Percentiles rank a stretch among this genome's conserved stretches.
These are phyloP conservation scores for Aspergillus transmontanensis DNA, from an alignment of 2,329 filamentous ascomycete genomes.

Conservation along the genomic window DNA sequence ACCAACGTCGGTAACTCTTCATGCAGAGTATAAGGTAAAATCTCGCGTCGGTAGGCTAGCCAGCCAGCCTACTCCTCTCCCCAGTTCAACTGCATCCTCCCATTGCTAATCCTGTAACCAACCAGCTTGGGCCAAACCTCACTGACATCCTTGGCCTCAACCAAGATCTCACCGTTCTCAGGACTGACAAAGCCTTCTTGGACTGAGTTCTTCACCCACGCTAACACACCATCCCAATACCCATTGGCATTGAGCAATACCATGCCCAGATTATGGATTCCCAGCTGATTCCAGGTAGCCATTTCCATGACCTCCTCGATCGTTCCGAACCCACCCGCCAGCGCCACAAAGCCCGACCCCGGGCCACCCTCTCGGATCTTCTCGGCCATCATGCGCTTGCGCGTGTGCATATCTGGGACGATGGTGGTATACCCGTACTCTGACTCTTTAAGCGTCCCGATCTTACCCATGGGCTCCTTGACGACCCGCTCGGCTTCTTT, in stretches of 20 bases:
- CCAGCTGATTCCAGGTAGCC: constrained; percentile 91
- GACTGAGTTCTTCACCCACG: constrained; percentile 78
- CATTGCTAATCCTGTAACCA: neutral
- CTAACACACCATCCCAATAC: constrained; percentile 85
- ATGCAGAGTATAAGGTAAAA: constrained; percentile 63
- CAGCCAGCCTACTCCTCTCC: neutral
- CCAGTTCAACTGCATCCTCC: constrained; percentile 4
- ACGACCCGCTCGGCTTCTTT: constrained; percentile 57
- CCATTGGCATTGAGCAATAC: constrained; percentile 84
- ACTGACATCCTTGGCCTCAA: constrained; percentile 71
- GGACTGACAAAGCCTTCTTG: constrained; percentile 74
- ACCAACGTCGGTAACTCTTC: constrained; percentile 70
- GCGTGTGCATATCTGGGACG: constrained; percentile 93
- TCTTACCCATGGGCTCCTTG: constrained; percentile 49
- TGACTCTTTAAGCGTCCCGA: constrained; percentile 34
- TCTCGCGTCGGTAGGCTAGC: neutral
- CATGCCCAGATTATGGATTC: constrained; percentile 81
- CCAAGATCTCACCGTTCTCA: constrained; percentile 74
- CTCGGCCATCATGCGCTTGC: constrained; percentile 90
- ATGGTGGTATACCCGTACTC: constrained; percentile 82
- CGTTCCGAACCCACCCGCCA: constrained; percentile 90
- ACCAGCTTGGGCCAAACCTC: constrained; percentile 56
- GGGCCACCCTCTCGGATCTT: constrained; percentile 82
- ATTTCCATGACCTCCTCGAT: constrained; percentile 97
- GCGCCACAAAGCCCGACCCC: constrained; percentile 84